phyloP scores from a whole-genome alignment of 1,284 basidiomycete species.

The Peniophora sp. region DNA sequence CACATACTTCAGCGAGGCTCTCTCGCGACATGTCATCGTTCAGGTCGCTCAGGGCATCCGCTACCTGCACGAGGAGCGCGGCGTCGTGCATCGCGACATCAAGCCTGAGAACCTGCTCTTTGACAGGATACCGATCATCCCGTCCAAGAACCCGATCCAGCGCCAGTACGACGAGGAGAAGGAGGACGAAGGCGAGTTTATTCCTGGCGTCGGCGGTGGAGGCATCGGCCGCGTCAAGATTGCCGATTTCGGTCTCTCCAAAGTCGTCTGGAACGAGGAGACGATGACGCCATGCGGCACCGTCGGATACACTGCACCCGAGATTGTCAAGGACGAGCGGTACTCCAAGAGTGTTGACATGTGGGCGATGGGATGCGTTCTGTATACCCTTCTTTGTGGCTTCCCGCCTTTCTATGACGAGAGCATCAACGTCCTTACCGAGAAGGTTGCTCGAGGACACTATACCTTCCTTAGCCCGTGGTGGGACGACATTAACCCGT shows the following conservation, averaged over 20 bases:
- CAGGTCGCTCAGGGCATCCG: constrained; percentile 96
- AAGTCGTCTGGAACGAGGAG: constrained; percentile 98
- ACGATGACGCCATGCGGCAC: constrained; percentile 99
- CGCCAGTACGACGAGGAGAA: constrained; percentile 98
- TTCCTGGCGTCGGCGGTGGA: constrained; percentile 86
- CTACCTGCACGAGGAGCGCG: constrained; percentile 96
- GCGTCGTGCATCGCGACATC: constrained; percentile 98
- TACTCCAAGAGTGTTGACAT: constrained; percentile 99
- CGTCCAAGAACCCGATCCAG: constrained; percentile 69
- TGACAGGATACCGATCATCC: constrained; percentile 88
- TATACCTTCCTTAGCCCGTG: constrained; percentile 99
- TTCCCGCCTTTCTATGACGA: constrained; percentile 99
- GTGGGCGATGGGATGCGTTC: constrained; percentile 99
- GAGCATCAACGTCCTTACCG: constrained; percentile 95
- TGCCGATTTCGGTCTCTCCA: constrained; percentile 96
- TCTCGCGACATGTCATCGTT: constrained; percentile 92
- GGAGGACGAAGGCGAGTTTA: constrained; percentile 96
- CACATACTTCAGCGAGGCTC: constrained; percentile 96
- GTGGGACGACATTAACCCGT: constrained; percentile 95
- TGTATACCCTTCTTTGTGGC: constrained; percentile 98
- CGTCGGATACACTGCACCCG: constrained; percentile 98
- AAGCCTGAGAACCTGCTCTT: constrained; percentile 98
- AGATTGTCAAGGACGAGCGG: constrained; percentile 99
- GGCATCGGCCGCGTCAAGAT: constrained; percentile 99
- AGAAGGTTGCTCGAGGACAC: constrained; percentile 96